Percentiles rank a stretch among this genome's conserved stretches.
phyloP scores from a whole-genome alignment of 495 filamentous ascomycete species.

The Penicillium turbatum region DNA sequence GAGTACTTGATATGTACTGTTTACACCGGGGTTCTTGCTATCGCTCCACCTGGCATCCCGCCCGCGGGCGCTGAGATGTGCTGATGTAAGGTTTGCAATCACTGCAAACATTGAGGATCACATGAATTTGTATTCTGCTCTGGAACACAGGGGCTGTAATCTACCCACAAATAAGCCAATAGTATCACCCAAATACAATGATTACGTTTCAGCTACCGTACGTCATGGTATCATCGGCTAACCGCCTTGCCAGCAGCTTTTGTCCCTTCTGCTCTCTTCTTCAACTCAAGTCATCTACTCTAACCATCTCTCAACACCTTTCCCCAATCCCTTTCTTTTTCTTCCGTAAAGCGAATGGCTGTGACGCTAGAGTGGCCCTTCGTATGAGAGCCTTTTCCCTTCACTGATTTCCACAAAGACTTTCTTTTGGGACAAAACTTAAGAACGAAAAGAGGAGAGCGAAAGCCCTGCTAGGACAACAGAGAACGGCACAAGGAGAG shows the following conservation, averaged over 20 bases:
- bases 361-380: slow-evolving; percentile 41
- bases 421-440: slow-evolving; percentile 27
- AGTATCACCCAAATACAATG: neutral
- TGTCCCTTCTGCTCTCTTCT: slow-evolving; percentile 16
- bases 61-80: slow-evolving; percentile 6
- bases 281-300: slow-evolving; percentile 18
- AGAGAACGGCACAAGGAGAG: slow-evolving; percentile 6
- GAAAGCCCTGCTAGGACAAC: slow-evolving; percentile 13
- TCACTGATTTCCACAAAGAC: slow-evolving; percentile 18
- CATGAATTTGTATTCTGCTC: slow-evolving; percentile 9
- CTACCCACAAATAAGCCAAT: slow-evolving; percentile 1
- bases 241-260: slow-evolving; percentile 11
- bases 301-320: slow-evolving; percentile 20
- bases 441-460: slow-evolving; percentile 20
- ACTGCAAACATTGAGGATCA: slow-evolving; percentile 17
- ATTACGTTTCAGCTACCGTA: neutral
- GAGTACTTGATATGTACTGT: slow-evolving; percentile 5
- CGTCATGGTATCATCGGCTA: neutral
- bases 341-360: slow-evolving; percentile 47
- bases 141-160: slow-evolving; percentile 9
- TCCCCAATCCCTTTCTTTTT: slow-evolving; percentile 21
- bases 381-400: slow-evolving; percentile 34
- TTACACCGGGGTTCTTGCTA: slow-evolving; percentile 13
- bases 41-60: slow-evolving; percentile 18
- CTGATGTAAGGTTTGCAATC: slow-evolving; percentile 24